Evolutionary conservation across 2,329 filamentous ascomycete species (phyloP).

Genomic region (Xylariaceae sp.): DNA sequence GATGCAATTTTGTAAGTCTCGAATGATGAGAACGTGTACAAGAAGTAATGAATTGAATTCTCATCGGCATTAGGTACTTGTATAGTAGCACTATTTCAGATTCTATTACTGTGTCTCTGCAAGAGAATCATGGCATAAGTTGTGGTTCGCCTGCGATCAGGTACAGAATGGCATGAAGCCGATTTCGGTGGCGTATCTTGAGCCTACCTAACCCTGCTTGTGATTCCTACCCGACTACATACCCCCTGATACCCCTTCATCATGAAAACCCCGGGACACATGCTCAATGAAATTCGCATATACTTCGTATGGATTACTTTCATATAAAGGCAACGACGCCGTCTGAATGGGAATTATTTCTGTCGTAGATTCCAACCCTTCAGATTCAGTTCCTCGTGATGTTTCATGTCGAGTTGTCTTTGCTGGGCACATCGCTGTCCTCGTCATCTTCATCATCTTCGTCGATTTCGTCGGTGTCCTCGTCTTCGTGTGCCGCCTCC

Average conservation of each 20-base stretch:
- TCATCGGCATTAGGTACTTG: too few relatives aligned
- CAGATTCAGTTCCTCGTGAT: conserved; percentile 6
- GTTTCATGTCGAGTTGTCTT: conserved; percentile 6
- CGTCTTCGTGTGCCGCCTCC: conserved; percentile 25
- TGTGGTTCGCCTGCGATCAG: neutral
- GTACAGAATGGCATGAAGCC: neutral
- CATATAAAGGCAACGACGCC: neutral
- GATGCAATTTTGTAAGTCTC: too few relatives aligned
- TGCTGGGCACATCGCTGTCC: conserved; percentile 10
- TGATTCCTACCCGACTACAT: too few relatives aligned
- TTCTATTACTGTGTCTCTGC: too few relatives aligned
- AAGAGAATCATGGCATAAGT: too few relatives aligned
- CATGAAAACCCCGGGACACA: neutral
- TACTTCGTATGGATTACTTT: neutral
- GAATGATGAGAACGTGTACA: too few relatives aligned
- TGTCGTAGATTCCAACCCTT: conserved; percentile 8
- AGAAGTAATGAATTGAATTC: too few relatives aligned
- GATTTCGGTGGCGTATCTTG: neutral
- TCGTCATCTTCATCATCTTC: conserved; percentile 26
- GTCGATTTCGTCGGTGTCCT: conserved; percentile 30
- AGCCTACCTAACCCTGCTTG: neutral
- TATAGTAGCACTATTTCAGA: too few relatives aligned
- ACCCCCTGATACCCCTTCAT: neutral
- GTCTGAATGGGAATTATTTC: conserved; percentile 1
- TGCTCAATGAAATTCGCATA: neutral